Conservation (phyloP, 1,284 basidiomycete genomes). For the Pyrrhoderma noxium region DNA sequence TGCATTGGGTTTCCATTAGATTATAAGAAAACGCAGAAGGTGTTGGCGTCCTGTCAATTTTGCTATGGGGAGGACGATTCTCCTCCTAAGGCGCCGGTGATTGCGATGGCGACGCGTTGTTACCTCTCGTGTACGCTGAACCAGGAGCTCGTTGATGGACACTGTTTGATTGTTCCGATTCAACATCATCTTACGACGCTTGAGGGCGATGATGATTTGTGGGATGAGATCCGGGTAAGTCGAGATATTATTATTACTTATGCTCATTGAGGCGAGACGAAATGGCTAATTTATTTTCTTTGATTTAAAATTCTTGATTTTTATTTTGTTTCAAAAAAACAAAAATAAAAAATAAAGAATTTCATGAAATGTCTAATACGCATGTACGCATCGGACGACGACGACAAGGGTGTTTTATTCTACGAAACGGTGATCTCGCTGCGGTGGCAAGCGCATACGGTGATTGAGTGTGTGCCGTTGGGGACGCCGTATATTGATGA, state of each 20-base stretch:
- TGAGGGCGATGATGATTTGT: slow-evolving; percentile 95
- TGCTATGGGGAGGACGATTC: slow-evolving; percentile 87
- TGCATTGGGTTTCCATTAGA: slow-evolving; percentile 41
- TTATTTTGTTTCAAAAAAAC: neutral
- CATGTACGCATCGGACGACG: slow-evolving; percentile 69
- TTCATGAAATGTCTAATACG: slow-evolving; percentile 99
- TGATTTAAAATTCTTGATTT: no score
- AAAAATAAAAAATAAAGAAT: slow-evolving; percentile 60
- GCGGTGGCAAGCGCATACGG: slow-evolving; percentile 84
- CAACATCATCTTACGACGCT: slow-evolving; percentile 88
- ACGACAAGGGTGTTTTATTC: slow-evolving; percentile 87
- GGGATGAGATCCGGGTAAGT: slow-evolving; percentile 90
- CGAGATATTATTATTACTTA: no score
- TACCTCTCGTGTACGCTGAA: slow-evolving; percentile 84
- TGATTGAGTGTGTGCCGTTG: slow-evolving; percentile 89
- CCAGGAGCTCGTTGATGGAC: slow-evolving; percentile 83
- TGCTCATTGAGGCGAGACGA: no score
- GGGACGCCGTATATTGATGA: slow-evolving; percentile 79
- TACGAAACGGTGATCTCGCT: slow-evolving; percentile 88
- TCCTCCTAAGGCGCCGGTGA: slow-evolving; percentile 75
- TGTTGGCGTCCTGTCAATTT: slow-evolving; percentile 77
- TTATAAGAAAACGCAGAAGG: slow-evolving; percentile 91
- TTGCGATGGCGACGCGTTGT: slow-evolving; percentile 84
- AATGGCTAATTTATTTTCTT: no score
- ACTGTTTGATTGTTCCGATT: slow-evolving; percentile 93